Conservation (phyloP, 352 stramenopile genomes). For the Saprolegnia diclina region DNA sequence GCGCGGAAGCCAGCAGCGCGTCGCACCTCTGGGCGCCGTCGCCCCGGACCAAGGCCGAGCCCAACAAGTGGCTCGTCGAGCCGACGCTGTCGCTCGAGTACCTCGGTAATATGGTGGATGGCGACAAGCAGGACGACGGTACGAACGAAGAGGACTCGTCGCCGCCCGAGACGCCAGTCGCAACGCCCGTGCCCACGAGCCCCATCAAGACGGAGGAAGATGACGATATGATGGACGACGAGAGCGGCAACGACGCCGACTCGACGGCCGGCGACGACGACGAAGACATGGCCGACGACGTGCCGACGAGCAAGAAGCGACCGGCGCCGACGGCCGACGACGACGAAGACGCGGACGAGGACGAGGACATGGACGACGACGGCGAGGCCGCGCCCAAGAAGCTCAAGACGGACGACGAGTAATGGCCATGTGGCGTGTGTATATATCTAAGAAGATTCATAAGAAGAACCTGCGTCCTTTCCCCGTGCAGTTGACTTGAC, state of each 20-base stretch:
- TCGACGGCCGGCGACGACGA: constrained; percentile 20
- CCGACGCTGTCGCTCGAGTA: constrained; percentile 73
- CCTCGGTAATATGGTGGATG: constrained; percentile 73
- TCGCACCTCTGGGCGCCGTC: constrained; percentile 83
- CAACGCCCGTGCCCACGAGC: constrained; percentile 44
- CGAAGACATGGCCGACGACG: neutral
- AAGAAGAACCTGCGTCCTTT: too few relatives aligned
- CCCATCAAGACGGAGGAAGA: constrained; percentile 30
- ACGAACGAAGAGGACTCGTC: constrained; percentile 30
- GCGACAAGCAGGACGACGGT: constrained; percentile 36
- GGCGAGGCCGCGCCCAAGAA: constrained; percentile 32
- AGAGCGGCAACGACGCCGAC: constrained; percentile 23
- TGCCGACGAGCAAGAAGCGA: neutral
- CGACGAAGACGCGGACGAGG: constrained; percentile 33
- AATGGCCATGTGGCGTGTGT: too few relatives aligned
- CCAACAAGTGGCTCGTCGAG: constrained; percentile 79
- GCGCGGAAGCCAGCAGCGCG: constrained; percentile 30
- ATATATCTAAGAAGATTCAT: too few relatives aligned
- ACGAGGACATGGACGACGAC: constrained; percentile 34
- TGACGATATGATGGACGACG: constrained; percentile 28
- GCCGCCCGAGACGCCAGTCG: constrained; percentile 56
- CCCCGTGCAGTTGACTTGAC: too few relatives aligned
- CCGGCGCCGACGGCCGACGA: constrained; percentile 11
- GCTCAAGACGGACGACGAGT: constrained; percentile 17
- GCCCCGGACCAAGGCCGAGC: constrained; percentile 60